Conservation (phyloP, 1,139 yeast species). For the Candida mesenterica region DNA sequence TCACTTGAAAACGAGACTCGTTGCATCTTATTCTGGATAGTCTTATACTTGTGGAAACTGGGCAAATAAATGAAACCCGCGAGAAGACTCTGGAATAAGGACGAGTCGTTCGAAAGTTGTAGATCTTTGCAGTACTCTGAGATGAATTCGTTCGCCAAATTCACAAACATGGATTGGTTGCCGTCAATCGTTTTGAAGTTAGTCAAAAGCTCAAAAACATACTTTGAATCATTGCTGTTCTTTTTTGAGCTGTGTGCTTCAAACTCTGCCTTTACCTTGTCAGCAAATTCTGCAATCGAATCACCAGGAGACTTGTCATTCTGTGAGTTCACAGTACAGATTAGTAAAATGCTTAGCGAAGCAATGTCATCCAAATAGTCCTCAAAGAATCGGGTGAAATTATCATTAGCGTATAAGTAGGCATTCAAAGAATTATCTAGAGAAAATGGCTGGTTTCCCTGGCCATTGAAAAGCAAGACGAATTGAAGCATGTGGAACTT, state of each 20-base stretch:
- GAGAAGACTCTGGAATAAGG: slow-evolving; percentile 62
- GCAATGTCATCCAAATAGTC: slow-evolving; percentile 46
- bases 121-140: slow-evolving; percentile 65
- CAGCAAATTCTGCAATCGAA: slow-evolving; percentile 23
- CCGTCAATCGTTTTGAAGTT: slow-evolving; percentile 40
- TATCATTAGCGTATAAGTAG: slow-evolving; percentile 52
- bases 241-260: slow-evolving; percentile 14
- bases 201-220: slow-evolving; percentile 41
- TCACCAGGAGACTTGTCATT: slow-evolving; percentile 16
- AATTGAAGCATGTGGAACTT: slow-evolving; percentile 63
- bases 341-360: slow-evolving; percentile 50
- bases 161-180: slow-evolving; percentile 31
- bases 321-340: slow-evolving; percentile 22
- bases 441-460: slow-evolving; percentile 10
- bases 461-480: slow-evolving; percentile 37
- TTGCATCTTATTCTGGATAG: slow-evolving; percentile 43
- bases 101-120: slow-evolving; percentile 68
- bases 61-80: slow-evolving; percentile 77
- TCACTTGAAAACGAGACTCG: slow-evolving; percentile 13
- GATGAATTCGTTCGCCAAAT: slow-evolving; percentile 52
- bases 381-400: slow-evolving; percentile 47
- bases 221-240: slow-evolving; percentile 27
- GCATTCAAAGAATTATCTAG: slow-evolving; percentile 42
- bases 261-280: slow-evolving; percentile 21
- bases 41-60: slow-evolving; percentile 62